A percentile compares a stretch with the other conserved stretches of the same genome.
phyloP scores from a whole-genome alignment of 352 stramenopile genomes.

The Saprolegnia parasitica region DNA sequence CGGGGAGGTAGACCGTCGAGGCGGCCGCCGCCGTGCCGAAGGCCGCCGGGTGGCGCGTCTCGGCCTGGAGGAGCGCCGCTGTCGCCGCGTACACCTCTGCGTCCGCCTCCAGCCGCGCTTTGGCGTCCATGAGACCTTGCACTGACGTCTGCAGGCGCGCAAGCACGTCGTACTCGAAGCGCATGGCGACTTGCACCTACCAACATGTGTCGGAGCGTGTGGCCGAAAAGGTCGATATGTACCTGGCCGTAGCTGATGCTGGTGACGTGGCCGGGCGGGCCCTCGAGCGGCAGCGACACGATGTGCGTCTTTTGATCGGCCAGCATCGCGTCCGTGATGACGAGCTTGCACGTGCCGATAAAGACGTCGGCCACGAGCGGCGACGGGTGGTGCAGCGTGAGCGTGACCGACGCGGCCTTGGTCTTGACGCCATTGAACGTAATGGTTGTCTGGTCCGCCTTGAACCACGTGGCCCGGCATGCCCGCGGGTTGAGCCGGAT shows the following conservation, averaged over 20 bases:
- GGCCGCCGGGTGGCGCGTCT: conserved; percentile 54
- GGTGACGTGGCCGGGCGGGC: conserved; percentile 30
- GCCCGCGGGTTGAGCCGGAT: conserved; percentile 54
- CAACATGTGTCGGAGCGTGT: conserved; percentile 28
- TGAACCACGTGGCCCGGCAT: conserved; percentile 28
- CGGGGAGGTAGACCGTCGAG: conserved; percentile 67
- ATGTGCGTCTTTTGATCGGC: conserved; percentile 59
- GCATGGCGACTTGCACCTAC: conserved; percentile 52
- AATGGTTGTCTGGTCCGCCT: conserved; percentile 40
- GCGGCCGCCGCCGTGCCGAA: conserved; percentile 49
- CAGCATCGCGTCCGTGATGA: conserved; percentile 65
- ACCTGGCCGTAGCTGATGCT: conserved; percentile 10
- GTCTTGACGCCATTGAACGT: conserved; percentile 63
- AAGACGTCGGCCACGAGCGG: conserved; percentile 52
- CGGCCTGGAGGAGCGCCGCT: conserved; percentile 44
- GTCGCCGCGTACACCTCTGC: conserved; percentile 59
- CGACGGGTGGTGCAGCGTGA: conserved; percentile 23
- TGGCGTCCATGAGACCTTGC: conserved; percentile 42
- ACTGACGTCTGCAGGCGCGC: conserved; percentile 43
- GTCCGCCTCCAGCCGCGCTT: conserved; percentile 61
- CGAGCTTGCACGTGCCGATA: conserved; percentile 47
- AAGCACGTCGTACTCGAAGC: conserved; percentile 53
- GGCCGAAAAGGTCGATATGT: neutral
- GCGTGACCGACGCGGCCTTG: conserved; percentile 35
- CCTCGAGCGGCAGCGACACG: conserved; percentile 50